Evolutionary conservation across 768 basidiomycete species (phyloP), one percentile per base, ranked within the genome.

Genomic region (Saitozyma podzolica): DNA sequence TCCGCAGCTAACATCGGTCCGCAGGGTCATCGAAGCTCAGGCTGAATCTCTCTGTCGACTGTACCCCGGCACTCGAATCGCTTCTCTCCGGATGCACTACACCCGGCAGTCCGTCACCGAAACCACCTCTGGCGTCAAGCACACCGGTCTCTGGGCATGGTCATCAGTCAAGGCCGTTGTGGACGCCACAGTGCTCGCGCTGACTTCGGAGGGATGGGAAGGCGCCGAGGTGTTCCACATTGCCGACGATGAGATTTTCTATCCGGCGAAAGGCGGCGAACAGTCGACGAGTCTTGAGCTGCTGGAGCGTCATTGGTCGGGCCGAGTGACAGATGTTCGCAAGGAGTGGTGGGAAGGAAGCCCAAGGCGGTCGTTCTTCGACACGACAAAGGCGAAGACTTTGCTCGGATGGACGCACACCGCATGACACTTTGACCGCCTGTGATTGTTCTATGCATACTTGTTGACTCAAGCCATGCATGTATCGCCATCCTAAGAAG

Each of bases 81-180:
- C 56, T 7, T 57, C 56, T 6, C 43, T 57, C 20, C 41, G 56
- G 41, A 57, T 57, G 56, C 56, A 57, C 29, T 57, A 45, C 42
- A 57, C 56, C 47, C 56, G 56, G 3, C 29, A 40, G 9, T 57
- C 56, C 14, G 47, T 57, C 42, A 57, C 11, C n/a, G 56, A 57
- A 20, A 57, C 42, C 8, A 57, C 56, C 14, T 20, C 56, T 14
- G 47, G 43, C 43, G 56, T 57, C 17, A 57, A 57, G 45, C 56
- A 57, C 47, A 57, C 56, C 56, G 56, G 56, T 16, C 45, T 57
- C 8, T 57, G 56, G 56, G 43, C 56, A 1, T 57, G 56, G 56
- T 57, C 56, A 10, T 57, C 56, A n/a, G 56, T 57, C 17, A 43
- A 57, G 42, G 56, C 56, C 11, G 41, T 57, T 42, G 29, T 57